A percentile compares a stretch with the other conserved stretches of the same genome.
Evolutionary conservation across 148 eudicot species (phyloP).

Genomic region (Persicaria maculosa): DNA sequence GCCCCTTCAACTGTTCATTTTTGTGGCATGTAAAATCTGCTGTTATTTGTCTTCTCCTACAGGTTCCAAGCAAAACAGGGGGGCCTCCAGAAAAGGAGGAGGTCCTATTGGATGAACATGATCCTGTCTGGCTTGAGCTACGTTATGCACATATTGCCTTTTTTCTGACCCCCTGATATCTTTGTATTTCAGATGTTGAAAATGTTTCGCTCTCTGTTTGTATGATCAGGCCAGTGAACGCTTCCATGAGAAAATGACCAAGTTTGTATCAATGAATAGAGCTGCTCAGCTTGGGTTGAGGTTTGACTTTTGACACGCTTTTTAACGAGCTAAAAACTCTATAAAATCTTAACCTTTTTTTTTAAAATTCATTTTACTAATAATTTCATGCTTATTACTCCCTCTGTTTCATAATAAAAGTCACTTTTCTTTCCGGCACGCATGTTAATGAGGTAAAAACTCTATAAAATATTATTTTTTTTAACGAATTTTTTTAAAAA

Average conservation of each 20-base stretch:
- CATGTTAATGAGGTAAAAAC: too few relatives aligned
- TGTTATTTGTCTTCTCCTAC: slow-evolving; percentile 10
- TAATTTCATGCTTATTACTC: too few relatives aligned
- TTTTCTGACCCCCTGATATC: neutral
- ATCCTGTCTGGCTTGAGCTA: slow-evolving; percentile 93
- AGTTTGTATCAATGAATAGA: slow-evolving; percentile 70
- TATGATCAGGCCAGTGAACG: slow-evolving; percentile 81
- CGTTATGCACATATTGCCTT: slow-evolving; percentile 69
- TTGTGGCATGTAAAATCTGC: slow-evolving; percentile 7
- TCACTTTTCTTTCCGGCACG: too few relatives aligned
- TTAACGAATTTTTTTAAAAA: too few relatives aligned
- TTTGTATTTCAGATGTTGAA: neutral
- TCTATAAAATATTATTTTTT: too few relatives aligned
- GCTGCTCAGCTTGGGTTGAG: slow-evolving; percentile 90
- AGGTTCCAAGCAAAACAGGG: slow-evolving; percentile 81
- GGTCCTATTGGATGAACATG: slow-evolving; percentile 94
- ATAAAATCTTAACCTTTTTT: too few relatives aligned
- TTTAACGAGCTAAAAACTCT: too few relatives aligned
- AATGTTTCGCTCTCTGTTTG: slow-evolving; percentile 26
- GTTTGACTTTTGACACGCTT: too few relatives aligned
- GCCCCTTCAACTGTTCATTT: slow-evolving; percentile 3
- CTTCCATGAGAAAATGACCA: slow-evolving; percentile 87
- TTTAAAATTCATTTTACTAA: too few relatives aligned
- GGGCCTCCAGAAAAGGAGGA: slow-evolving; percentile 78
- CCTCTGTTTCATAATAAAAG: too few relatives aligned